Base-by-base conservation (phyloP, 768 basidiomycete species). In the Kwoniella shandongensis region DNA sequence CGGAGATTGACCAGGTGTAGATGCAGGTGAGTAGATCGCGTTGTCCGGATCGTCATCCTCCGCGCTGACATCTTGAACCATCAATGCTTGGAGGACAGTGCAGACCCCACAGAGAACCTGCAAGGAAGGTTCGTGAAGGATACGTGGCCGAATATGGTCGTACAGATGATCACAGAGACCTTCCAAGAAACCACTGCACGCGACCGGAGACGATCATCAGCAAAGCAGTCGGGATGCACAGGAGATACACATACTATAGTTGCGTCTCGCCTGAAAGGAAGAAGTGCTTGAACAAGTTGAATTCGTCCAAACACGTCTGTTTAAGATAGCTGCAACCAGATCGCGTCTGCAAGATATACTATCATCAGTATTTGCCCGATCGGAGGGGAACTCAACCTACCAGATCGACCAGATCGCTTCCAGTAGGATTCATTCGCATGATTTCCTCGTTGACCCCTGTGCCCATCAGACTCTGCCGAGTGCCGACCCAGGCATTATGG, bases 81-180 rank as follows among this genome's bases (percentile, higher is more conserved):
- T 97, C 39, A 98, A 81, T 0, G 93, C 94, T 72, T 93, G 89
- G 2, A 99, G 81, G 18, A 99, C 90, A 0, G 91, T 97, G 80
- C 94, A 99, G 23, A 97, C 90, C 74, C 93, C 89, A 72, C 92
- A 93, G 1, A 99, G 84, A 0, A 85, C 86, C 1, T 87, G 86
- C 44, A 99, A 83, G 4, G 88, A 85, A 0, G 87, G 86, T 70
- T 97, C 94, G 66, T 97, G 93, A 1, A 97, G 82, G 61, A 99
- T 97, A 4, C 93, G 86, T 4, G 94, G 96, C 1, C 94, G 88
- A 1, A 99, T 83, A 62, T 93, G 91, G 73, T 98, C 96, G 72
- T 93, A 96, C 30, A 99, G 84, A 66, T 91, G 83, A 77, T 97
- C 94, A 65, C 92, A 97, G 0, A 98, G 81, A 2, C 82, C 86